A percentile compares a stretch with the other conserved stretches of the same genome.
Conservation (phyloP, 2,329 filamentous ascomycete genomes). For the Cladosporium austrohemisphaericum region DNA sequence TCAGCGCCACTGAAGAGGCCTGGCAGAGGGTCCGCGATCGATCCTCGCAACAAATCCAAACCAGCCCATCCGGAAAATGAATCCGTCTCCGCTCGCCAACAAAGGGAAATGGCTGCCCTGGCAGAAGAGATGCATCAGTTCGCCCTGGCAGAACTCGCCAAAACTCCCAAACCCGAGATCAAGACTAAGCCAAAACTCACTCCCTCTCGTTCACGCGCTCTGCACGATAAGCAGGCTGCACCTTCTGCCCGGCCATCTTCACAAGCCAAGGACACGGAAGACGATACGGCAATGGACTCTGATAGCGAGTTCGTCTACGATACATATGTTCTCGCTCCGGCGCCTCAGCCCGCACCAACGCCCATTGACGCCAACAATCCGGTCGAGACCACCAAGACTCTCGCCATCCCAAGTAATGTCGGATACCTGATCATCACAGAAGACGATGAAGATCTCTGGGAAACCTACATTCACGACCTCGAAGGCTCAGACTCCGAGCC, state of each 20-base stretch:
- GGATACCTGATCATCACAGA: slow-evolving; percentile 50
- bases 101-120: slow-evolving; percentile 17
- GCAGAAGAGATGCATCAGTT: slow-evolving; percentile 28
- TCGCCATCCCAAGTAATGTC: slow-evolving; percentile 24
- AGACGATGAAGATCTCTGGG: slow-evolving; percentile 55
- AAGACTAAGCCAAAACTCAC: slow-evolving; percentile 14
- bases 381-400: slow-evolving; percentile 10
- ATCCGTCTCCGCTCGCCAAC: slow-evolving; percentile 4
- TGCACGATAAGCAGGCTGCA: slow-evolving; percentile 3
- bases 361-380: slow-evolving; percentile 32
- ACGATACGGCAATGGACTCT: slow-evolving; percentile 37
- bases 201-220: slow-evolving; percentile 19
- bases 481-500: slow-evolving; percentile 35
- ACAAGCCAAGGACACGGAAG: slow-evolving; percentile 28
- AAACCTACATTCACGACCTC: slow-evolving; percentile 42
- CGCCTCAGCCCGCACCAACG: neutral
- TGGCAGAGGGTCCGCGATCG: slow-evolving; percentile 22
- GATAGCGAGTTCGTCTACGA: slow-evolving; percentile 60
- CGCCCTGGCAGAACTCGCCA: slow-evolving; percentile 25
- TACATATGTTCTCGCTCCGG: slow-evolving; percentile 51
- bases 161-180: slow-evolving; percentile 17
- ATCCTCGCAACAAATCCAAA: neutral
- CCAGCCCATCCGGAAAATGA: slow-evolving; percentile 1
- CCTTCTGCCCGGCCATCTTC: neutral
- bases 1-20: slow-evolving; percentile 22